Conservation (phyloP, 1,284 basidiomycete genomes). For the Leucoagaricus sp. region DNA sequence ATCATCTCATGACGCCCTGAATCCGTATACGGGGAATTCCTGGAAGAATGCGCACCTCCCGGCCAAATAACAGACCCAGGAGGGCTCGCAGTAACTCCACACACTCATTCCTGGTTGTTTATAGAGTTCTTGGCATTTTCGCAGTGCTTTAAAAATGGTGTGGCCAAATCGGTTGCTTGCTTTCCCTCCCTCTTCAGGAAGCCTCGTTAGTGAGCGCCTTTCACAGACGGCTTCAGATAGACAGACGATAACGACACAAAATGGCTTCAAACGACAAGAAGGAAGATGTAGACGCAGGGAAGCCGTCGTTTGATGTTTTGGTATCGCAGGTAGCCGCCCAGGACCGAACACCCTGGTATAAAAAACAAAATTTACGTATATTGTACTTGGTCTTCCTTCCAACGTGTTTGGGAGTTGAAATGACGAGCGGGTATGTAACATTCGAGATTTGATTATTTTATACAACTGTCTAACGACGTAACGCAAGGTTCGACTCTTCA, state of each 20-base stretch:
- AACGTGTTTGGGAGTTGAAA: slow-evolving; percentile 61
- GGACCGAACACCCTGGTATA: slow-evolving; percentile 57
- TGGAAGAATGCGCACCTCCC: slow-evolving; percentile 14
- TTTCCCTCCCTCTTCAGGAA: neutral
- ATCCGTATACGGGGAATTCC: slow-evolving; percentile 17
- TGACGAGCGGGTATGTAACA: slow-evolving; percentile 54
- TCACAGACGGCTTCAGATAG: too few relatives aligned
- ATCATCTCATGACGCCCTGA: too few relatives aligned
- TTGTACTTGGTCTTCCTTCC: slow-evolving; percentile 56
- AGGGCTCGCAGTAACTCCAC: slow-evolving; percentile 10
- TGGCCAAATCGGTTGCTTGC: neutral
- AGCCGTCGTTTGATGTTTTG: slow-evolving; percentile 31
- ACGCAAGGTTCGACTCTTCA: slow-evolving; percentile 51
- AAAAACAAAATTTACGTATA: slow-evolving; percentile 49
- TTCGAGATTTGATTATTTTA: neutral
- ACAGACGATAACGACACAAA: neutral
- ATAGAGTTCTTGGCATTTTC: slow-evolving; percentile 1
- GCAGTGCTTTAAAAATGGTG: neutral
- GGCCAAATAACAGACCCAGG: neutral
- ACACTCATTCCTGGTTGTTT: too few relatives aligned
- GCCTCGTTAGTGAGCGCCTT: neutral
- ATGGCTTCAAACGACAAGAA: slow-evolving; percentile 2
- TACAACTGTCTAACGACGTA: neutral
- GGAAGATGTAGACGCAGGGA: neutral
- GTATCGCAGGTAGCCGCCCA: slow-evolving; percentile 46